phyloP scores from a whole-genome alignment of 768 basidiomycete species.

The Tricholoma matsutake region DNA sequence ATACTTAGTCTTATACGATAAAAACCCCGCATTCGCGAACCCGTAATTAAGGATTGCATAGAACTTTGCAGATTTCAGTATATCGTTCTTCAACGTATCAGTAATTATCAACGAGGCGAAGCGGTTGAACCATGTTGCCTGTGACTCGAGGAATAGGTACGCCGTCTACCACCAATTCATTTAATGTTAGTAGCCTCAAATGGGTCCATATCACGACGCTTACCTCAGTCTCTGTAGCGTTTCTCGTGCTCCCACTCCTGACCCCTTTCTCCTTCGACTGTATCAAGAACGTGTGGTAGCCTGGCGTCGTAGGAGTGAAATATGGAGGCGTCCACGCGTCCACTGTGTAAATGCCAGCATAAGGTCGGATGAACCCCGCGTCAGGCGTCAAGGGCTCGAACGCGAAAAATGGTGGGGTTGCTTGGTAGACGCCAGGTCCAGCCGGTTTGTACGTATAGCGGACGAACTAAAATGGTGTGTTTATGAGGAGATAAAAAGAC shows the following conservation, averaged over 20 bases:
- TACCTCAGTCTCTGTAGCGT: neutral
- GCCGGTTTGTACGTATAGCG: neutral
- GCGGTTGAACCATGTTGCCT: neutral
- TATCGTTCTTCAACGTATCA: neutral
- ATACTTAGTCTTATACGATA: neutral
- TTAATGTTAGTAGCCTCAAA: neutral
- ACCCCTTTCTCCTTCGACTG: neutral
- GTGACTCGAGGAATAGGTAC: neutral
- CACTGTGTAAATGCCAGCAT: neutral
- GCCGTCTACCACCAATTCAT: neutral
- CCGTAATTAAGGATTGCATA: neutral
- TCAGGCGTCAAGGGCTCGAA: neutral
- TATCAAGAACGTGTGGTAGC: neutral
- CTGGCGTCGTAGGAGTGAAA: neutral
- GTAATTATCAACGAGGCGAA: neutral
- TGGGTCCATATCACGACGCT: neutral
- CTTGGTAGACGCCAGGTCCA: neutral
- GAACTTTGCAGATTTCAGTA: neutral
- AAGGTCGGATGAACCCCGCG: neutral
- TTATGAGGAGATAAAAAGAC: neutral
- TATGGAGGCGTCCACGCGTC: neutral
- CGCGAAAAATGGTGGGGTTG: neutral
- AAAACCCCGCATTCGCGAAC: neutral
- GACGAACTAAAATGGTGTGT: neutral
- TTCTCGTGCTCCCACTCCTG: neutral